phyloP scores from a whole-genome alignment of 2,329 filamentous ascomycete genomes.

The Tolypocladium ovalisporum region DNA sequence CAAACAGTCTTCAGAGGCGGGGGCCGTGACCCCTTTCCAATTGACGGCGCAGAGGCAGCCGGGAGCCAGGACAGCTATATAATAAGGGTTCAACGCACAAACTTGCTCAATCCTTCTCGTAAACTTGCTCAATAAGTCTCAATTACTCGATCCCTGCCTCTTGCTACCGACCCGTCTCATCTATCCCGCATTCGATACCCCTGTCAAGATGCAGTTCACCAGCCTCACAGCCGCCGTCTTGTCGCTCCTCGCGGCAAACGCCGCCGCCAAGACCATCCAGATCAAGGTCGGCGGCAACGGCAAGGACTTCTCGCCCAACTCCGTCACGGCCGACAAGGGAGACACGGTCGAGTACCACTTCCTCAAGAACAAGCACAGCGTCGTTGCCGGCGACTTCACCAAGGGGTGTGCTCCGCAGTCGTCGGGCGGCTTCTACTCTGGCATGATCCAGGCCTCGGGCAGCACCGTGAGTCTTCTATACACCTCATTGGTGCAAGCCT shows the following conservation, averaged over 20 bases:
- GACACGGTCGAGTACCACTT: constrained; percentile 41
- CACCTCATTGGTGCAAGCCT: neutral
- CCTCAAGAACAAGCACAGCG: constrained; percentile 33
- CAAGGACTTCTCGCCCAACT: constrained; percentile 25
- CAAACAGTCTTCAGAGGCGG: neutral
- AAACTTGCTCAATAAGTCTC: neutral
- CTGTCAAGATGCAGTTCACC: constrained; percentile 7
- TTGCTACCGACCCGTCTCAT: neutral
- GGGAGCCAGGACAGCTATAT: neutral
- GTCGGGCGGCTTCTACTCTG: constrained; percentile 8
- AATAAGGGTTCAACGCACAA: neutral
- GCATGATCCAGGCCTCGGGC: constrained; percentile 1
- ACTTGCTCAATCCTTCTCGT: neutral
- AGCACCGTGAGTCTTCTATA: neutral
- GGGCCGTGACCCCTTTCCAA: neutral
- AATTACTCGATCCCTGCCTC: neutral
- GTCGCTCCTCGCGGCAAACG: constrained; percentile 4
- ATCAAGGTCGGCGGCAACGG: constrained; percentile 34
- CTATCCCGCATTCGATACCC: neutral
- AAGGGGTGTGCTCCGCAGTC: constrained; percentile 32
- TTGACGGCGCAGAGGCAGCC: neutral
- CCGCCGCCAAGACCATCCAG: constrained; percentile 27
- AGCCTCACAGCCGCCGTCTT: constrained; percentile 4
- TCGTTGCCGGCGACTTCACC: constrained; percentile 33
- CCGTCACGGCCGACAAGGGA: constrained; percentile 29